Percentiles rank a stretch among this genome's conserved stretches.
These are phyloP conservation scores for Diplotaxis tenuifolia DNA, from an alignment of 345 rosid genomes.

Conservation along the genomic window DNA sequence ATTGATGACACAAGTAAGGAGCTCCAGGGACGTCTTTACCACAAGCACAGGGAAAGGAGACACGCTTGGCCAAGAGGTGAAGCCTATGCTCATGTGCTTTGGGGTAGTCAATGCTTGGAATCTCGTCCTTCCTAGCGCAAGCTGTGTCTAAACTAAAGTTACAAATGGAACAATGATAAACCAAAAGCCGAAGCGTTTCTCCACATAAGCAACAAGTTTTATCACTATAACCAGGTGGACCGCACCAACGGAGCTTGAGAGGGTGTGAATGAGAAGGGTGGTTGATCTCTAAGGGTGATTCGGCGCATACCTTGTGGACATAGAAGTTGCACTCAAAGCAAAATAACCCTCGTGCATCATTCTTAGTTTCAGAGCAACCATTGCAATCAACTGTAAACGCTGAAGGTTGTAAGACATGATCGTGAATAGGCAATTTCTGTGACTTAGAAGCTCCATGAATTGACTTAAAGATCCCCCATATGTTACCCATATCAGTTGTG, in stretches of 20 bases:
- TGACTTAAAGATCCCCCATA: constrained; percentile 20
- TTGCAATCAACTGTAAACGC: constrained; percentile 9
- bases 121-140: constrained; percentile 6
- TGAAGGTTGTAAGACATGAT: neutral
- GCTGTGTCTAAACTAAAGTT: constrained; percentile 16
- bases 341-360: neutral
- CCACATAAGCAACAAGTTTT: neutral
- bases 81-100: constrained; percentile 8
- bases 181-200: constrained; percentile 4
- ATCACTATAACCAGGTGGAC: constrained; percentile 12
- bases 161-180: constrained; percentile 10
- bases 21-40: neutral
- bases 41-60: constrained; percentile 13
- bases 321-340: constrained; percentile 1
- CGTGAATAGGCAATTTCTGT: neutral
- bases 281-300: constrained; percentile 12
- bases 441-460: neutral
- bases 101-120: constrained; percentile 14
- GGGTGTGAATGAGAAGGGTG: constrained; percentile 19
- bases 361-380: constrained; percentile 22
- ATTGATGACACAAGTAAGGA: constrained; percentile 11
- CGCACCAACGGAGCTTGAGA: neutral
- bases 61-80: constrained; percentile 16
- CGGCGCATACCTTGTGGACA: constrained; percentile 9
- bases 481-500: neutral